phyloP scores from a whole-genome alignment of 495 filamentous ascomycete genomes.

The Podospora pseudocomata region DNA sequence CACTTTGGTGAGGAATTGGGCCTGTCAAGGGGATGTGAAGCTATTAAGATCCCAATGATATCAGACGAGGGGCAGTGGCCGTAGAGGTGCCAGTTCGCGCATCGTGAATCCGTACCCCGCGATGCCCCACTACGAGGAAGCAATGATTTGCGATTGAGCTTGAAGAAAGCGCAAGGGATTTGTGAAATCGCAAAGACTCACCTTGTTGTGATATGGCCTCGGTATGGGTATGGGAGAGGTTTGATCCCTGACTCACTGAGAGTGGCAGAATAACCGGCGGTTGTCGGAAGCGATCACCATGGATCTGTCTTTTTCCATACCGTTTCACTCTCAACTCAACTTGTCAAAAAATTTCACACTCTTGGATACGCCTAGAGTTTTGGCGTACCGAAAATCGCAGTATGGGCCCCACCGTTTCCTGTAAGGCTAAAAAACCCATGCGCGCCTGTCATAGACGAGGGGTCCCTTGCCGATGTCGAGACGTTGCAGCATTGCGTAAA shows the following conservation, averaged over 20 bases:
- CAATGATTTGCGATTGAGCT: neutral
- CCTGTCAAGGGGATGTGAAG: neutral
- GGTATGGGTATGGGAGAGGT: neutral
- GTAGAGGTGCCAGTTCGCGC: neutral
- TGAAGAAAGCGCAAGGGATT: neutral
- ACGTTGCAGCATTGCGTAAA: neutral
- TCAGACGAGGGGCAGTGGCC: neutral
- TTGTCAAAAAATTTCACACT: neutral
- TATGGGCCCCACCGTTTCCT: neutral
- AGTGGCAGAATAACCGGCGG: conserved; percentile 9
- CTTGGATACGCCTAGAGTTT: neutral
- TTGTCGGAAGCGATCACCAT: conserved; percentile 4
- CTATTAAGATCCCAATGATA: neutral
- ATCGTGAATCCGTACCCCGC: conserved; percentile 17
- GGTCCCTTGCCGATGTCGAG: neutral
- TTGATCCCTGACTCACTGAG: conserved; percentile 13
- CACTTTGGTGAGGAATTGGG: neutral
- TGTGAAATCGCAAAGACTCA: neutral
- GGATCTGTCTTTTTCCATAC: neutral
- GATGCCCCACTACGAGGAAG: conserved; percentile 17
- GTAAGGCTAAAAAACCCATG: neutral
- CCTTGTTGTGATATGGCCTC: conserved; percentile 1
- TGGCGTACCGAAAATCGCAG: neutral
- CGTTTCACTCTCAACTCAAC: neutral
- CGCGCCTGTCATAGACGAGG: neutral